phyloP scores from a whole-genome alignment of 2,329 filamentous ascomycete species.

The Sporothrix sp. region DNA sequence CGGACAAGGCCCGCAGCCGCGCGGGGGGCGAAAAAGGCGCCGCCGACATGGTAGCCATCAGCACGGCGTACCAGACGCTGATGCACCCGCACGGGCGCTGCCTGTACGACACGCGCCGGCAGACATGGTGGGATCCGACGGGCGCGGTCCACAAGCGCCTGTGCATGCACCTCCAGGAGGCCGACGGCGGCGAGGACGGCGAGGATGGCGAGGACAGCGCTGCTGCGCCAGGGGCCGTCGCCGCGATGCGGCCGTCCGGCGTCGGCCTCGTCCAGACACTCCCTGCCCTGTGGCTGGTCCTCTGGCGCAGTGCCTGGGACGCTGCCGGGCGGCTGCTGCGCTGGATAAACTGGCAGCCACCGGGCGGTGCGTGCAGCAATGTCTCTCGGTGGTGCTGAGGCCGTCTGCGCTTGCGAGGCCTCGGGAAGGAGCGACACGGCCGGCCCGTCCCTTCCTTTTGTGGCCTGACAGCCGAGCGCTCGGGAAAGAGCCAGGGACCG shows the following conservation, averaged over 20 bases:
- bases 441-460: no score
- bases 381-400: no score
- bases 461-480: no score
- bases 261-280: background rate
- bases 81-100: background rate
- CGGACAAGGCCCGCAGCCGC: slow-evolving; percentile 5
- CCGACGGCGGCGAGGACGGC: background rate
- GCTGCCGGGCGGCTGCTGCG: background rate
- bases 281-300: background rate
- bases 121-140: no score
- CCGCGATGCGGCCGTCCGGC: background rate
- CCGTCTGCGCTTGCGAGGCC: no score
- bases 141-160: no score
- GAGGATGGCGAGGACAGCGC: no score
- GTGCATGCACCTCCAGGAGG: no score
- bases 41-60: background rate
- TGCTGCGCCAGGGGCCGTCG: no score
- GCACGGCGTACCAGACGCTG: background rate
- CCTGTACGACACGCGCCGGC: background rate
- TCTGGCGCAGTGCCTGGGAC: background rate
- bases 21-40: background rate
- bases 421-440: background rate
- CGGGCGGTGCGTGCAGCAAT: no score
- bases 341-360: background rate
- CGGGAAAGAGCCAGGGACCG: no score